Conservation (phyloP, 202 grass and related monocot genomes). For the Alloteropsis angusta region DNA sequence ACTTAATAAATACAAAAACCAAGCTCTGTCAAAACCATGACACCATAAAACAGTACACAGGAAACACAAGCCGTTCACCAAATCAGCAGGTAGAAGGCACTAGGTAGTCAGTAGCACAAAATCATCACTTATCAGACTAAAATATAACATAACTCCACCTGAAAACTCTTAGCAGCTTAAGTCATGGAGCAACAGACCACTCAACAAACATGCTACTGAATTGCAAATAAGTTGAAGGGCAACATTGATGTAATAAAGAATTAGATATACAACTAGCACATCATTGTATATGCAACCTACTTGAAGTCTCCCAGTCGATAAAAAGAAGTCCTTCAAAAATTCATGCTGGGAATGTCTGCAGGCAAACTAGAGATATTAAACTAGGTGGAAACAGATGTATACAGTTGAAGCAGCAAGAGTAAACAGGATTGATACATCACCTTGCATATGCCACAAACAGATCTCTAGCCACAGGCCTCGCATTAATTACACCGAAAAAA, state of each 20-base stretch:
- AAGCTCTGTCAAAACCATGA: not conserved
- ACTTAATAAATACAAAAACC: not conserved
- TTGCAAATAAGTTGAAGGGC: slow-evolving; percentile 23
- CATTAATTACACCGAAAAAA: slow-evolving; percentile 93
- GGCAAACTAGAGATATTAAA: slow-evolving; percentile 28
- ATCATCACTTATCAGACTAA: not conserved
- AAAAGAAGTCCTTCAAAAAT: slow-evolving; percentile 95
- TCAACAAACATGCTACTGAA: not conserved
- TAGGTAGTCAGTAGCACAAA: not conserved
- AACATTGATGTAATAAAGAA: not conserved
- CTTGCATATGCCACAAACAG: slow-evolving; percentile 93
- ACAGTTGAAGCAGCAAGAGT: slow-evolving; percentile 1
- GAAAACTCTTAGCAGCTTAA: not conserved
- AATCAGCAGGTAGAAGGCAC: not conserved
- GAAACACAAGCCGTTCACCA: not conserved
- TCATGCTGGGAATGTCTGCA: slow-evolving; percentile 86
- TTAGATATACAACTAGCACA: slow-evolving; percentile 17
- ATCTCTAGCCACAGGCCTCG: slow-evolving; percentile 90
- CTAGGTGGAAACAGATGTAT: slow-evolving; percentile 12
- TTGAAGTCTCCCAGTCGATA: slow-evolving; percentile 76
- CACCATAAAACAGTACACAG: not conserved
- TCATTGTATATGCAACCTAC: slow-evolving; percentile 46
- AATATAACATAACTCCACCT: not conserved
- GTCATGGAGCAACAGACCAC: not conserved
- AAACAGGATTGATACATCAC: slow-evolving; percentile 32